phyloP scores from a whole-genome alignment of 2,329 filamentous ascomycete genomes.

The Penicillium digitatum region DNA sequence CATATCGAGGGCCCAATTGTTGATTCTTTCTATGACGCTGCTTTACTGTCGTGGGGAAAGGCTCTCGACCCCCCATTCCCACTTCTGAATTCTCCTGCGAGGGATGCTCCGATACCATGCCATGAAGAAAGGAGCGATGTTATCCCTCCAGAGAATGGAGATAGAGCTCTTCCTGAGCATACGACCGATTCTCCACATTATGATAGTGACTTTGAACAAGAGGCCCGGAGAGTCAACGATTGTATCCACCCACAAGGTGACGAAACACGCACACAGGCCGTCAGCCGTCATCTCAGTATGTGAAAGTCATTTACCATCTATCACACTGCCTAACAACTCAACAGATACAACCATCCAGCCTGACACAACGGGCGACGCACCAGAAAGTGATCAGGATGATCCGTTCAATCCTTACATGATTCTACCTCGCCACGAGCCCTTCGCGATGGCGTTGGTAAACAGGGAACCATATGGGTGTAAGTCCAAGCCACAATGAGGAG shows the following conservation, averaged over 20 bases:
- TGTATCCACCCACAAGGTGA: conserved; percentile 48
- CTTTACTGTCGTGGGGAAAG: conserved; percentile 68
- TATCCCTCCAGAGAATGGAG: conserved; percentile 11
- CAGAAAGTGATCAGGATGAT: conserved; percentile 50
- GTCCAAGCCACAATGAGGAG: neutral
- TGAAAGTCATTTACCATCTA: neutral
- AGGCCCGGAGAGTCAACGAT: conserved; percentile 60
- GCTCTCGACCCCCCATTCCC: conserved; percentile 58
- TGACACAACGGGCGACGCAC: conserved; percentile 51
- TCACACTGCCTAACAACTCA: neutral
- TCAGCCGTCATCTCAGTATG: conserved; percentile 61
- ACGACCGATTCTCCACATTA: conserved; percentile 60
- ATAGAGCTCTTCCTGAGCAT: conserved; percentile 50
- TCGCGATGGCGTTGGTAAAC: conserved; percentile 70
- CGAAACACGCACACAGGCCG: conserved; percentile 56
- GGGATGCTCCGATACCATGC: conserved; percentile 23
- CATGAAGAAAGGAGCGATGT: conserved; percentile 11
- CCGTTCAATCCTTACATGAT: conserved; percentile 66
- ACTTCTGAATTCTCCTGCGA: conserved; percentile 50
- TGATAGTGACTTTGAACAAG: conserved; percentile 57
- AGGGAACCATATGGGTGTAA: conserved; percentile 60
- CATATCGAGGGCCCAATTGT: conserved; percentile 74
- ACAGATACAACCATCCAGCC: conserved; percentile 53
- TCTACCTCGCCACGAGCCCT: conserved; percentile 50
- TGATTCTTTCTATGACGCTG: conserved; percentile 70